Evolutionary conservation across 306 rosid genomes (phyloP).

Genomic region (Quillaja saponaria): DNA sequence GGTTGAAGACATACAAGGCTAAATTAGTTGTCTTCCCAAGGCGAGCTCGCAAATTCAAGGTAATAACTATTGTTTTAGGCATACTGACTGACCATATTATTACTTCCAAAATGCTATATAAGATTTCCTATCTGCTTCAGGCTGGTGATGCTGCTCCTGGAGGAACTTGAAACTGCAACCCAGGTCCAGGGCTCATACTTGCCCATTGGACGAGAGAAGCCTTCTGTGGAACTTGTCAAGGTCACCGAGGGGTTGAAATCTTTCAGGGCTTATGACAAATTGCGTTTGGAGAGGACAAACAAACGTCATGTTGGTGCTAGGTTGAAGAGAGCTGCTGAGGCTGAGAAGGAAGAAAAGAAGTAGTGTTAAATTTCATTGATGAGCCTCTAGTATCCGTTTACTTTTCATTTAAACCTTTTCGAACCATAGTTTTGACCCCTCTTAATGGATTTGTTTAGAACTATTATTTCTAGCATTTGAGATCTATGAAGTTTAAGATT

Average conservation of each 20-base stretch:
- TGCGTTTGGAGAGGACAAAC: constrained; percentile 50
- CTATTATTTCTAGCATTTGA: background rate
- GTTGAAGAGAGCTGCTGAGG: constrained; percentile 60
- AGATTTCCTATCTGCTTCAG: constrained; percentile 19
- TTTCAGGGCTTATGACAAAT: constrained; percentile 57
- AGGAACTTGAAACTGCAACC: constrained; percentile 61
- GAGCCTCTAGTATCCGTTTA: background rate
- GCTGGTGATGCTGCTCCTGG: constrained; percentile 62
- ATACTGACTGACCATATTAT: background rate
- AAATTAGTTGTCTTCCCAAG: constrained; percentile 67
- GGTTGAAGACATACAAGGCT: constrained; percentile 63
- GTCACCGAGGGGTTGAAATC: constrained; percentile 49
- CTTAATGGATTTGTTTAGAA: background rate
- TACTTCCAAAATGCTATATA: background rate
- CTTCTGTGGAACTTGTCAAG: constrained; percentile 54
- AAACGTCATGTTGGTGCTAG: constrained; percentile 46
- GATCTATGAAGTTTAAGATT: background rate
- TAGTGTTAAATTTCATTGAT: constrained; percentile 9
- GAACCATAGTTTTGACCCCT: background rate
- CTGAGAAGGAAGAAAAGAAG: constrained; percentile 69
- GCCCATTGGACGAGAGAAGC: constrained; percentile 47
- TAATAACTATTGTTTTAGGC: background rate
- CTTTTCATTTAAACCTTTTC: background rate
- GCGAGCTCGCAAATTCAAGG: constrained; percentile 53
- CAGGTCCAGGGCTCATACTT: constrained; percentile 57